Conservation (phyloP, 1,139 yeast species). For the Diutina mesorugosa region DNA sequence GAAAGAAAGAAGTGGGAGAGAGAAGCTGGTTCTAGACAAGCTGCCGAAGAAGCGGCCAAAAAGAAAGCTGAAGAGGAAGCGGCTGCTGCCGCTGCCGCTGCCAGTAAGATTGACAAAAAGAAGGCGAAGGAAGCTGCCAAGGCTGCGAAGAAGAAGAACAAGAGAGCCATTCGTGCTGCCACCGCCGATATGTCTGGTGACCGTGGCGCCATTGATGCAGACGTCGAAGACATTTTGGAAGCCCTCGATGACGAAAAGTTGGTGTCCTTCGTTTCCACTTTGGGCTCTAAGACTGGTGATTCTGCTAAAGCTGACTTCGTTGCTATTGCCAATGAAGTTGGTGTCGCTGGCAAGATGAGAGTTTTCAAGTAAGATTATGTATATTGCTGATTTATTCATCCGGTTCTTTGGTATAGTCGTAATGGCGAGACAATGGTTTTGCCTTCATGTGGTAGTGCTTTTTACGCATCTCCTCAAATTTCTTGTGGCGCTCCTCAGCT, state of each 20-base stretch:
- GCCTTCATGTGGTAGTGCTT: conserved; percentile 67
- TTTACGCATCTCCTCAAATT: conserved; percentile 67
- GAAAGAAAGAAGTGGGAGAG: conserved; percentile 95
- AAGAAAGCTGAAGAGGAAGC: conserved; percentile 78
- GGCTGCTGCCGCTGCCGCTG: conserved; percentile 62
- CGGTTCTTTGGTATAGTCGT: conserved; percentile 1
- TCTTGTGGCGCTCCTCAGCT: conserved; percentile 50
- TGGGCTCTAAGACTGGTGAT: conserved; percentile 38
- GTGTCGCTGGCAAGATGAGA: not conserved
- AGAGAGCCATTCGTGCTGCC: conserved; percentile 77
- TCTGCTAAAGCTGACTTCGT: conserved; percentile 7
- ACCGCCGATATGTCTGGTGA: conserved; percentile 79
- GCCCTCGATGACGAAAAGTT: conserved; percentile 67
- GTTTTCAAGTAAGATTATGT: not conserved
- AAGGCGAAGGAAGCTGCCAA: conserved; percentile 95
- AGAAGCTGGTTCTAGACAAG: conserved; percentile 95
- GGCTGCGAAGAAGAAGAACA: conserved; percentile 94
- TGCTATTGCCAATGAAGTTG: not conserved
- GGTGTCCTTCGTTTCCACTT: conserved; percentile 53
- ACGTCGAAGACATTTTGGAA: conserved; percentile 68
- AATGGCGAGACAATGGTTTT: conserved; percentile 21
- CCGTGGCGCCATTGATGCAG: conserved; percentile 61
- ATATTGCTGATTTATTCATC: not conserved
- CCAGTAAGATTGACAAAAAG: conserved; percentile 85
- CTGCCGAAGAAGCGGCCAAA: conserved; percentile 75